Percentiles rank a stretch among this genome's conserved stretches.
phyloP scores from a whole-genome alignment of 371 early-diverging fungal species.

The Actinomortierella wolfii region DNA sequence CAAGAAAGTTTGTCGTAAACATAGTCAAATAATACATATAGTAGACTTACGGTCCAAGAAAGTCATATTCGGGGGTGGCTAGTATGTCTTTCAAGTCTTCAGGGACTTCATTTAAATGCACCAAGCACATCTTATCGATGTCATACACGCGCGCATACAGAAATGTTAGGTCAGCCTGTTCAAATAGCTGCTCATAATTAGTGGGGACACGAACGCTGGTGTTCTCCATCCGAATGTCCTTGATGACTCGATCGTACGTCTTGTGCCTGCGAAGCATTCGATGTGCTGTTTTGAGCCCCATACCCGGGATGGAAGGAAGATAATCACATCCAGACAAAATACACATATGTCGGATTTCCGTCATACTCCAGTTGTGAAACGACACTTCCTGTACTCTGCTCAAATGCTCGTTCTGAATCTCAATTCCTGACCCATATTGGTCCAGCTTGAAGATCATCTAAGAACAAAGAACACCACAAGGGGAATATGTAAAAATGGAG shows the following conservation, averaged over 20 bases:
- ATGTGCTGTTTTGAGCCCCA: slow-evolving; percentile 89
- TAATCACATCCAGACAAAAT: slow-evolving; percentile 99
- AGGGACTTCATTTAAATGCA: slow-evolving; percentile 63
- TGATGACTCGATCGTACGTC: slow-evolving; percentile 50
- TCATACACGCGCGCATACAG: slow-evolving; percentile 85
- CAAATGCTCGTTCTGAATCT: slow-evolving; percentile 60
- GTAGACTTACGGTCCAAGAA: slow-evolving; percentile 53
- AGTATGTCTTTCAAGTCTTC: slow-evolving; percentile 25
- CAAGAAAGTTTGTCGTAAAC: background rate
- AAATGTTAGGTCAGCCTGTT: slow-evolving; percentile 81
- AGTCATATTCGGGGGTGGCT: slow-evolving; percentile 32
- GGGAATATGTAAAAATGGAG: too few species aligned
- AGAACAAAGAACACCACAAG: background rate
- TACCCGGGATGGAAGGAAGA: slow-evolving; percentile 78
- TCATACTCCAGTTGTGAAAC: slow-evolving; percentile 60
- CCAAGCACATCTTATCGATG: slow-evolving; percentile 50
- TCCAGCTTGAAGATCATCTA: slow-evolving; percentile 85
- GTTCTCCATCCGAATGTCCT: slow-evolving; percentile 35
- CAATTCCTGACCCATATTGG: slow-evolving; percentile 65
- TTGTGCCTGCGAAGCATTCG: slow-evolving; percentile 60
- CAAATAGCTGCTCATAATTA: slow-evolving; percentile 67
- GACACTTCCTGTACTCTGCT: slow-evolving; percentile 52
- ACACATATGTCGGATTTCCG: slow-evolving; percentile 87
- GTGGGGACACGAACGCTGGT: slow-evolving; percentile 46
- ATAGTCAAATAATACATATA: too few species aligned